phyloP scores from a whole-genome alignment of 2,329 filamentous ascomycete genomes.

The Capronia americana region DNA sequence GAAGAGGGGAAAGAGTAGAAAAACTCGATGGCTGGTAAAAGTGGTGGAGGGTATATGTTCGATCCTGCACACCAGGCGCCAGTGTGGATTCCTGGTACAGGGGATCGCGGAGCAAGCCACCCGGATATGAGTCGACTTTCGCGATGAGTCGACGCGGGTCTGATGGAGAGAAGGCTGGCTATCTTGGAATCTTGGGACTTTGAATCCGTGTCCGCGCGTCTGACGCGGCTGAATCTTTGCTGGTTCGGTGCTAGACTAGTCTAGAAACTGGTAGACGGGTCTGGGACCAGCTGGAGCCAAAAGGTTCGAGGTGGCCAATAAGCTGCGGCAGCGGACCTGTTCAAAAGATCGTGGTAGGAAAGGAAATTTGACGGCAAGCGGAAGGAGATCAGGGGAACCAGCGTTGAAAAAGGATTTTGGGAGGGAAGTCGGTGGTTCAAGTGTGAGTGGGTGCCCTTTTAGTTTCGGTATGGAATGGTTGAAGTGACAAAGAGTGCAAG shows the following conservation, averaged over 20 bases:
- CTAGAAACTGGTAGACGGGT: conserved; percentile 32
- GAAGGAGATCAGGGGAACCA: conserved; percentile 34
- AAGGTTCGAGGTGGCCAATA: conserved; percentile 27
- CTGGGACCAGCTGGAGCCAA: conserved; percentile 27
- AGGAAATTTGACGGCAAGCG: conserved; percentile 31
- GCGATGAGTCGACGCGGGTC: conserved; percentile 30
- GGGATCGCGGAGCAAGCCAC: conserved; percentile 27
- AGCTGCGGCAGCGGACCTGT: conserved; percentile 11
- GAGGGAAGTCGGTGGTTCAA: conserved; percentile 8
- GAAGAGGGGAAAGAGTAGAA: conserved; percentile 26
- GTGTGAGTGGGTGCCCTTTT: conserved; percentile 25
- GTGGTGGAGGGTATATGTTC: conserved; percentile 25
- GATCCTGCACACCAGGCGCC: conserved; percentile 20
- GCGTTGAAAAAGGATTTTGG: conserved; percentile 27
- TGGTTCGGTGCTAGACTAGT: conserved; percentile 22
- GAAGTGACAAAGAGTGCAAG: conserved; percentile 23
- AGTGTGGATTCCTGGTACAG: conserved; percentile 21
- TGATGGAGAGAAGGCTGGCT: conserved; percentile 24
- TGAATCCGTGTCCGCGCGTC: conserved; percentile 27
- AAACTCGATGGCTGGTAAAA: conserved; percentile 31
- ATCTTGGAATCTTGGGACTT: conserved; percentile 16
- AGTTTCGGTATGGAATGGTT: conserved; percentile 18
- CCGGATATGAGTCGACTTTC: conserved; percentile 33
- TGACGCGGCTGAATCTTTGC: conserved; percentile 30
- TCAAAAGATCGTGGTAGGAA: conserved; percentile 29